Percentiles rank a stretch among this genome's conserved stretches.
These are phyloP conservation scores for Saitozyma sp. DNA, from an alignment of 768 basidiomycete species.

Conservation along the genomic window DNA sequence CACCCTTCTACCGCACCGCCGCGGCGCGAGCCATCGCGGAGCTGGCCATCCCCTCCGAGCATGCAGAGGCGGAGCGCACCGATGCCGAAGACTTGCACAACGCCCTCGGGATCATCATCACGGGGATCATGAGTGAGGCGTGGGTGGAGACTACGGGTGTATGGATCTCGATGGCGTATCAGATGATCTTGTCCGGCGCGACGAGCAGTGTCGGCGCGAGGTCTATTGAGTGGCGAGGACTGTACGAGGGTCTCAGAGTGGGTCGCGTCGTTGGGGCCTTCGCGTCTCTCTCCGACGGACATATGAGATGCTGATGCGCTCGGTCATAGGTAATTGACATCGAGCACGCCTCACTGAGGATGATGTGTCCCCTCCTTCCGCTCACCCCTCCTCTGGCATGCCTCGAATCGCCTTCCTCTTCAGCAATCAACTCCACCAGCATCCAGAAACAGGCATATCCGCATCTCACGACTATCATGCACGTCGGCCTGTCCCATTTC, in stretches of 20 bases:
- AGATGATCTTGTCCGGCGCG: conserved; percentile 4
- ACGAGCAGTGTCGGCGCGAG: not conserved
- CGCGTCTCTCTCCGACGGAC: not conserved
- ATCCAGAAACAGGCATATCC: not conserved
- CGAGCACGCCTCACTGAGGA: conserved; percentile 11
- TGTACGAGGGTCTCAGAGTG: conserved; percentile 13
- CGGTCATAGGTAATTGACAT: conserved; percentile 4
- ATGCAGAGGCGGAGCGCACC: not conserved
- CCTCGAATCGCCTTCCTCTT: not conserved
- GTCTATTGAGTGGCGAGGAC: conserved; percentile 5
- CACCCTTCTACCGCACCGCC: conserved; percentile 4
- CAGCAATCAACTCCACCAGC: not conserved
- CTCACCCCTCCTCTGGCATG: not conserved
- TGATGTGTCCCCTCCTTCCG: conserved; percentile 9
- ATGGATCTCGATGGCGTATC: conserved; percentile 12
- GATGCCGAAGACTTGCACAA: conserved; percentile 2
- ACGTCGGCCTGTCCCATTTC: conserved; percentile 7
- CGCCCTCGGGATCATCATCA: conserved; percentile 11
- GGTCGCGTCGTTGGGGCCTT: not conserved
- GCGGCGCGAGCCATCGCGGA: conserved; percentile 4
- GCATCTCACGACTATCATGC: conserved; percentile 12
- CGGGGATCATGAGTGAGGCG: conserved; percentile 3
- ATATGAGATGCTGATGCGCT: too few species aligned
- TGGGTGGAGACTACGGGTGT: conserved; percentile 9
- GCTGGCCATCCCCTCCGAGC: not conserved